These are phyloP conservation scores for Heliosperma pusillum DNA, from an alignment of 148 eudicot species.

Conservation along the genomic window DNA sequence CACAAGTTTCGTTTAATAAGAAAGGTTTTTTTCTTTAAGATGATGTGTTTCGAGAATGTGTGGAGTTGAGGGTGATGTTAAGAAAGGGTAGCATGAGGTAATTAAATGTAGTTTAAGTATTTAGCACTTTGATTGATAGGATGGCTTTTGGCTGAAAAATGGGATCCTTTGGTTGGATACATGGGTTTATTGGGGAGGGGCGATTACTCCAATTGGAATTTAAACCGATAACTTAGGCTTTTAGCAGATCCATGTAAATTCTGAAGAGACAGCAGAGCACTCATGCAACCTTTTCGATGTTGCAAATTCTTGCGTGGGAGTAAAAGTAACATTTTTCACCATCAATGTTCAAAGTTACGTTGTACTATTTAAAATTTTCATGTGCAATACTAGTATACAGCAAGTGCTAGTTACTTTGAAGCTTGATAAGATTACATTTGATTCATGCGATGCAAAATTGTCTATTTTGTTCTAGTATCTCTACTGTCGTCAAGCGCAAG, in stretches of 20 bases:
- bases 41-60: not conserved
- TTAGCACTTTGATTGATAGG: not conserved
- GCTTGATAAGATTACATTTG: not conserved
- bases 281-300: not conserved
- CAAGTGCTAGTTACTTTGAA: not conserved
- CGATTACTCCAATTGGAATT: not conserved
- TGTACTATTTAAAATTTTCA: too few relatives aligned
- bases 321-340: too few relatives aligned
- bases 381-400: not conserved
- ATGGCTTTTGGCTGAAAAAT: not conserved
- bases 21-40: not conserved
- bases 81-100: not conserved
- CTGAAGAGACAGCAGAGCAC: not conserved
- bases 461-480: not conserved
- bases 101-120: not conserved
- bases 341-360: too few relatives aligned
- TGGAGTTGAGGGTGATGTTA: not conserved
- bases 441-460: not conserved
- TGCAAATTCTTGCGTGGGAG: too few relatives aligned
- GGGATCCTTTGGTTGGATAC: not conserved
- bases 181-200: not conserved
- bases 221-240: not conserved
- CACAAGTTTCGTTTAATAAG: not conserved
- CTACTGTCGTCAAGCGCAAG: not conserved
- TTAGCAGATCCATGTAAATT: not conserved